Percentiles rank a stretch among this genome's conserved stretches.
These are phyloP conservation scores for Hemisphaericaspora lyxosophila DNA, from an alignment of 1,139 yeast species.

Conservation along the genomic window DNA sequence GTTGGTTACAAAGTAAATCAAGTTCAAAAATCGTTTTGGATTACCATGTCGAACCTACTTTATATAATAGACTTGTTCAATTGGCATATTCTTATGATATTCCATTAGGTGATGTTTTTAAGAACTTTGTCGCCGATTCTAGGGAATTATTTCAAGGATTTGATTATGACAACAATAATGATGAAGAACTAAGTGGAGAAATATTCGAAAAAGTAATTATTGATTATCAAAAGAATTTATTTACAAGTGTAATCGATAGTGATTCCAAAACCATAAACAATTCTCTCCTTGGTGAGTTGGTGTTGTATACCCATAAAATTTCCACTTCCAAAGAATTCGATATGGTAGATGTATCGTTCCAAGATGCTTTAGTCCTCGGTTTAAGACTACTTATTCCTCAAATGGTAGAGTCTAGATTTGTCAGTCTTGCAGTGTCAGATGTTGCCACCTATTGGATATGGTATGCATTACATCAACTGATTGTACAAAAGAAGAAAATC, in stretches of 20 bases:
- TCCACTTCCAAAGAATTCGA: constrained; percentile 17
- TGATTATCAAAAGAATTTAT: constrained; percentile 36
- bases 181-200: constrained; percentile 26
- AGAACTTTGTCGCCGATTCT: constrained; percentile 27
- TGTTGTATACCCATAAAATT: constrained; percentile 28
- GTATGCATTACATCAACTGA: constrained; percentile 33
- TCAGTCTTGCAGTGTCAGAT: constrained; percentile 29
- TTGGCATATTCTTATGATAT: constrained; percentile 65
- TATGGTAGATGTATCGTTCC: constrained; percentile 22
- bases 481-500: constrained; percentile 17
- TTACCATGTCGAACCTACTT: constrained; percentile 16
- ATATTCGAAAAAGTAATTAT: constrained; percentile 35
- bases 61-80: constrained; percentile 48
- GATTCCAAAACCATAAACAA: constrained; percentile 28
- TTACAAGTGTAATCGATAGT: constrained; percentile 25
- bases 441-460: constrained; percentile 40
- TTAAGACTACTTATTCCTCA: constrained; percentile 38
- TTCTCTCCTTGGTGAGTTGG: constrained; percentile 32
- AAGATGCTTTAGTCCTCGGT: constrained; percentile 35
- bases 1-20: constrained; percentile 18
- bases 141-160: constrained; percentile 26
- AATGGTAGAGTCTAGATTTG: constrained; percentile 31
- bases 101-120: constrained; percentile 45
- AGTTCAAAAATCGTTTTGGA: constrained; percentile 16
- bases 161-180: constrained; percentile 20